Conservation (phyloP, 73 alveolate species). For the Uronychia setigera region DNA sequence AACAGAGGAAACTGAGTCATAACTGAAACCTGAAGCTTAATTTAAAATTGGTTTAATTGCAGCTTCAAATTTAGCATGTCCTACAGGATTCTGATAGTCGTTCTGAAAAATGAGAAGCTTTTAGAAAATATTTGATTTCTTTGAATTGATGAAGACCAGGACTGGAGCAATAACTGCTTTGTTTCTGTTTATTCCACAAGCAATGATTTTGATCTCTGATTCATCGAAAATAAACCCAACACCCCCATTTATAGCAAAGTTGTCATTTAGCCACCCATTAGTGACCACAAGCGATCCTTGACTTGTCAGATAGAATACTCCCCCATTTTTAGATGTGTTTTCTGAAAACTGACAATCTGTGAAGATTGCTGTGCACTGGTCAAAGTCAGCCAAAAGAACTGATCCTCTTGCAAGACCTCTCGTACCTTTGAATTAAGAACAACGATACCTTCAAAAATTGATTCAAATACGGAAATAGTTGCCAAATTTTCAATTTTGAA, state of each 20-base stretch:
- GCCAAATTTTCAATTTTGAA: neutral
- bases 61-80: neutral
- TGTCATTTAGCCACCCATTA: neutral
- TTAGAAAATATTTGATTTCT: too few species aligned
- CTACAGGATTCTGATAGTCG: neutral
- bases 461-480: neutral
- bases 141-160: neutral
- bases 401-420: neutral
- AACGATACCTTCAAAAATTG: neutral
- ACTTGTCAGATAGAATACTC: neutral
- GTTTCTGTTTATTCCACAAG: neutral
- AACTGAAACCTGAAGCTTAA: neutral
- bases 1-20: neutral
- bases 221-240: neutral
- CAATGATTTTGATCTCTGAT: neutral
- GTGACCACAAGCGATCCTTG: neutral
- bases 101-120: neutral
- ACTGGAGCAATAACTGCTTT: neutral
- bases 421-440: neutral
- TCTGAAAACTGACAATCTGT: neutral
- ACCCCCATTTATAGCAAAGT: neutral
- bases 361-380: neutral
- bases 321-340: neutral
- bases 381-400: neutral
- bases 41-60: neutral